Base-by-base conservation (phyloP, 805 yeast species). In the Saturnispora besseyi region DNA sequence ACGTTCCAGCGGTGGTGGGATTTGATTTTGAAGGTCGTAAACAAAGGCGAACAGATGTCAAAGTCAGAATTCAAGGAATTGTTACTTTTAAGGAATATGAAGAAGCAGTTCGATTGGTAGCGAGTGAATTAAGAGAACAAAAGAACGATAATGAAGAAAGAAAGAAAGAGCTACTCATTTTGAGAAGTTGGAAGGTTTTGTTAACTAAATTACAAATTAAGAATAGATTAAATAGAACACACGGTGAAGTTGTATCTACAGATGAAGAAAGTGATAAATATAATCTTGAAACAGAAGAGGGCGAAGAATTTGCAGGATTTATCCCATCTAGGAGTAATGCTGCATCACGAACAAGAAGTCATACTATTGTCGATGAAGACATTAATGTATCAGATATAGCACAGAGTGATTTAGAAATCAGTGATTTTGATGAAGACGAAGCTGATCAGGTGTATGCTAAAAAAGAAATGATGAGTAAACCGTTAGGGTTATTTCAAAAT, bases 1-100 rank as follows among this genome's bases (percentile, higher is more conserved):
- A 74, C 68, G 97, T 96, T 0, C 82, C 79, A 44, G 98, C 97
- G 0, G 90, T 89, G 2, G 82, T 83, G 2, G 87, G 90, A 0
- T 91, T 93, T 67, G 93, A 87, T 50, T 93, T 86, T 65, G 57
- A 55, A 3, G 59, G 61, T 29, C 33, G 34, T 12, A 30, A 42
- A 42, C 37, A 28, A 30, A 64, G 67, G 41, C 62, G 71, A 41
- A 51, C 57, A 9, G 56, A 61, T 2, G 81, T 84, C 0, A 81
- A 79, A 10, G 91, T 95, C 0, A 70, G 72, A 48, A 75, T 80
- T 40, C 79, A 81, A 4, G 98, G 98, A 2, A 76, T 88, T 26
- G 83, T 93, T 1, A 82, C 89, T 5, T 82, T 85, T 4, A 59
- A 60, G 24, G 82, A 81, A 58, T 79, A 67, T 53, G 68, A 70